Percentiles rank a stretch among this genome's conserved stretches.
These are phyloP conservation scores for Zymoseptoria passerinii DNA, from an alignment of 2,329 filamentous ascomycete genomes.

Conservation along the genomic window DNA sequence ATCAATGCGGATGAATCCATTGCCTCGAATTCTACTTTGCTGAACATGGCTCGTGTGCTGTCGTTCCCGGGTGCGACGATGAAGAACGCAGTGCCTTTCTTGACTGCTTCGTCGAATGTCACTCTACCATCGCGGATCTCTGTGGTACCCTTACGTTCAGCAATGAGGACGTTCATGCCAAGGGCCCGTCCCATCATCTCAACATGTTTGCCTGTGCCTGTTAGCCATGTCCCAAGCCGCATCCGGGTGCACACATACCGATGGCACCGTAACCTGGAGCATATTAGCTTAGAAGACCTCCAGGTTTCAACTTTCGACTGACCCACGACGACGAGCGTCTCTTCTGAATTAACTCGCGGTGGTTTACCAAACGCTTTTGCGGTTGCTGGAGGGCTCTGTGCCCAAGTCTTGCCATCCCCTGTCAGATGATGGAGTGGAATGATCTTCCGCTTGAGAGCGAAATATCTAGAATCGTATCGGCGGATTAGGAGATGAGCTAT, in stretches of 20 bases:
- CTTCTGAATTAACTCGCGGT: constrained; percentile 41
- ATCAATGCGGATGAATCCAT: constrained; percentile 41
- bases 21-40: constrained; percentile 32
- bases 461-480: constrained; percentile 13
- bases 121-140: constrained; percentile 25
- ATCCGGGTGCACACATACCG: not conserved
- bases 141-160: constrained; percentile 37
- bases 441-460: constrained; percentile 38
- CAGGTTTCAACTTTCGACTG: not conserved
- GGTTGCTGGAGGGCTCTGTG: constrained; percentile 6
- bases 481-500: not conserved
- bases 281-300: not conserved
- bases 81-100: constrained; percentile 32
- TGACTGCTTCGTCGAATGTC: constrained; percentile 32
- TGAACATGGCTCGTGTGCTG: constrained; percentile 21
- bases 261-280: not conserved
- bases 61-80: constrained; percentile 24
- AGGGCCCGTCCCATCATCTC: constrained; percentile 38
- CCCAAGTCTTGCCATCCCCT: constrained; percentile 34
- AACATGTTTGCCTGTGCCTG: constrained; percentile 35
- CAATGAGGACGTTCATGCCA: constrained; percentile 43
- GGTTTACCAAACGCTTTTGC: constrained; percentile 29
- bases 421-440: constrained; percentile 32
- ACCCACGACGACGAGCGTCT: constrained; percentile 43
- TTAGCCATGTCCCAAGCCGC: not conserved